Percentiles rank a stretch among this genome's conserved stretches.
phyloP scores from a whole-genome alignment of 2,329 filamentous ascomycete genomes.

The Hymenoscyphus infarciens region DNA sequence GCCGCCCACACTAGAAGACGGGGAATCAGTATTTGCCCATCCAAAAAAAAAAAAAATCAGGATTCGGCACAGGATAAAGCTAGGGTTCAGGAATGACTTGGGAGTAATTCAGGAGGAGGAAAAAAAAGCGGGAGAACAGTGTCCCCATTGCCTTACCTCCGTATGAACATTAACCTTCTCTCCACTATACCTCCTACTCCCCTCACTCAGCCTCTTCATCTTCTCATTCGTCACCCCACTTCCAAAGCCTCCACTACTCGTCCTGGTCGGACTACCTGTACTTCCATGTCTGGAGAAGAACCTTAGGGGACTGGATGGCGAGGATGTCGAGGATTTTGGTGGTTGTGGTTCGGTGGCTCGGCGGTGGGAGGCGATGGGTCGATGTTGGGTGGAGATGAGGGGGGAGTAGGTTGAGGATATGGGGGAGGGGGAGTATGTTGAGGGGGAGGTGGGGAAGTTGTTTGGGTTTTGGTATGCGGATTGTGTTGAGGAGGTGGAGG shows the following conservation, averaged over 20 bases:
- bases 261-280: background rate
- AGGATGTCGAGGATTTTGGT: background rate
- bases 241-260: background rate
- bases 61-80: too few relatives aligned
- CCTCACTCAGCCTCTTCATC: slow-evolving; percentile 4
- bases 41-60: too few relatives aligned
- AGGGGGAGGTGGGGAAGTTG: background rate
- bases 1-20: slow-evolving; percentile 29
- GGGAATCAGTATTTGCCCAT: too few relatives aligned
- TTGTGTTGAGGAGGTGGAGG: background rate
- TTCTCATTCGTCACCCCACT: background rate
- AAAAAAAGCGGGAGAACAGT: too few relatives aligned
- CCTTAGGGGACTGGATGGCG: background rate
- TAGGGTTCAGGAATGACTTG: too few relatives aligned
- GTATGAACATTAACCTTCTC: slow-evolving; percentile 26
- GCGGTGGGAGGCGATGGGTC: background rate
- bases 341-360: slow-evolving; percentile 6
- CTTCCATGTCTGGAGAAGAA: background rate
- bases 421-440: slow-evolving; percentile 2
- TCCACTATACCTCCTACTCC: slow-evolving; percentile 11
- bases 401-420: background rate
- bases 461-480: background rate
- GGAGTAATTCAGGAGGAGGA: too few relatives aligned
- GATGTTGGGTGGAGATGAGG: background rate
- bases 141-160: too few relatives aligned